Evolutionary conservation across 1,139 yeast genomes (phyloP).

Genomic region (Wickerhamiella infanticola): DNA sequence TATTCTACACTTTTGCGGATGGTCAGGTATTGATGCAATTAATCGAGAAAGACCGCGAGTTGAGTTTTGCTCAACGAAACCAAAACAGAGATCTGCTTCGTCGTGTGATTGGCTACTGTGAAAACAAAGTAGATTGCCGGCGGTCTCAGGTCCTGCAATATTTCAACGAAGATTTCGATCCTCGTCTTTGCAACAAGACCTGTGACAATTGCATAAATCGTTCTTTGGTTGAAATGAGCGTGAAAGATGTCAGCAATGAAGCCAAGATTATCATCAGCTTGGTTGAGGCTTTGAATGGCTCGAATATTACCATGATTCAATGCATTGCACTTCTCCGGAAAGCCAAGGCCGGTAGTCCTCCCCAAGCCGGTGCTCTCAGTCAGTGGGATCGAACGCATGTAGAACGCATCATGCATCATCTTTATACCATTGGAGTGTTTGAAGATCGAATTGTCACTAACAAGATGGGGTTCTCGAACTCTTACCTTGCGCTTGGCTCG

Average conservation of each 20-base stretch:
- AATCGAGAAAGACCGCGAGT: constrained; percentile 61
- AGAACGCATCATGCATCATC: constrained; percentile 67
- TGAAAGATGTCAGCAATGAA: constrained; percentile 52
- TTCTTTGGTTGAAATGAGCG: constrained; percentile 28
- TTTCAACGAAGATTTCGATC: constrained; percentile 69
- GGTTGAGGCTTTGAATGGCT: constrained; percentile 32
- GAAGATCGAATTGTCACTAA: constrained; percentile 14
- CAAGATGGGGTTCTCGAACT: constrained; percentile 62
- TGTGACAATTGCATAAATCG: constrained; percentile 71
- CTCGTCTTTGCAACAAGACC: constrained; percentile 45
- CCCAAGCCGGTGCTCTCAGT: constrained; percentile 58
- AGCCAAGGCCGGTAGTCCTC: constrained; percentile 38
- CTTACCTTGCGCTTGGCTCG: constrained; percentile 50
- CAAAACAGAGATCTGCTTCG: constrained; percentile 64
- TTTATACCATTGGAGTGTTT: constrained; percentile 53
- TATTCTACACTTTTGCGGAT: constrained; percentile 37
- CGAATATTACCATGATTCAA: constrained; percentile 27
- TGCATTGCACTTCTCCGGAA: constrained; percentile 81
- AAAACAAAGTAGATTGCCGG: constrained; percentile 79
- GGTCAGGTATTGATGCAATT: constrained; percentile 43
- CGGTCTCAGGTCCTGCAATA: constrained; percentile 77
- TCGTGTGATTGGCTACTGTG: constrained; percentile 85
- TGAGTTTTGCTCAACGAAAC: constrained; percentile 51
- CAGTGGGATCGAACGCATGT: constrained; percentile 47
- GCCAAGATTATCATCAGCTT: constrained; percentile 47